A percentile compares a stretch with the other conserved stretches of the same genome.
phyloP scores from a whole-genome alignment of 1,139 yeast genomes.

The Kodamaea sp. region DNA sequence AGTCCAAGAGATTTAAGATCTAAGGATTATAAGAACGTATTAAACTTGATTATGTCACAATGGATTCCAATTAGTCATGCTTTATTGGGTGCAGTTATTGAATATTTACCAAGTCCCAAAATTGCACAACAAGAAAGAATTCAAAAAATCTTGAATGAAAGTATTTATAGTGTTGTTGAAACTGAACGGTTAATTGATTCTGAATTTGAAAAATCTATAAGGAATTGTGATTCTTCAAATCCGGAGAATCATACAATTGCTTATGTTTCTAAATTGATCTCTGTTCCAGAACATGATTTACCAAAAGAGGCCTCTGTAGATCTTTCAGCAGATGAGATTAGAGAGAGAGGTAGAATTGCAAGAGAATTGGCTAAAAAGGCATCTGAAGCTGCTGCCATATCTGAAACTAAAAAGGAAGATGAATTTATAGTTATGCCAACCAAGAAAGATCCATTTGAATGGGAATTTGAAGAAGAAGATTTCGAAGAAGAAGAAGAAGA shows the following conservation, averaged over 20 bases:
- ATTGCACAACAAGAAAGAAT: slow-evolving; percentile 71
- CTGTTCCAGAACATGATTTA: slow-evolving; percentile 76
- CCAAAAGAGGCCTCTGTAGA: slow-evolving; percentile 44
- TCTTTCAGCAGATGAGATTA: slow-evolving; percentile 54
- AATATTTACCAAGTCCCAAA: slow-evolving; percentile 78
- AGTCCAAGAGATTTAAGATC: slow-evolving; percentile 76
- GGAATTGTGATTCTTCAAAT: slow-evolving; percentile 51
- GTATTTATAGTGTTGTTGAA: slow-evolving; percentile 36
- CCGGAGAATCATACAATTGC: slow-evolving; percentile 64
- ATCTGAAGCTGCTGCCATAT: slow-evolving; percentile 55
- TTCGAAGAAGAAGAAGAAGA: slow-evolving; percentile 42
- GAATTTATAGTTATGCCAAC: slow-evolving; percentile 14
- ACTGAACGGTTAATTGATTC: slow-evolving; percentile 40
- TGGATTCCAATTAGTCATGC: slow-evolving; percentile 95
- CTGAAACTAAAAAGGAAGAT: slow-evolving; percentile 13
- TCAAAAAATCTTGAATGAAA: slow-evolving; percentile 58
- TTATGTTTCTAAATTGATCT: slow-evolving; percentile 84
- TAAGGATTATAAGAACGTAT: slow-evolving; percentile 64
- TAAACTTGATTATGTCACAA: slow-evolving; percentile 76
- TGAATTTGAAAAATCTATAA: slow-evolving; percentile 52
- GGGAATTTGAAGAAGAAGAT: slow-evolving; percentile 44
- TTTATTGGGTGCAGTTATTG: slow-evolving; percentile 77
- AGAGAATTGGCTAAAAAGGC: slow-evolving; percentile 67
- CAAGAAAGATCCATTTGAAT: slow-evolving; percentile 36
- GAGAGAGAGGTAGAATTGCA: slow-evolving; percentile 65